Evolutionary conservation across 352 stramenopile genomes (phyloP).

Genomic region (Globisporangium uncinulatum): DNA sequence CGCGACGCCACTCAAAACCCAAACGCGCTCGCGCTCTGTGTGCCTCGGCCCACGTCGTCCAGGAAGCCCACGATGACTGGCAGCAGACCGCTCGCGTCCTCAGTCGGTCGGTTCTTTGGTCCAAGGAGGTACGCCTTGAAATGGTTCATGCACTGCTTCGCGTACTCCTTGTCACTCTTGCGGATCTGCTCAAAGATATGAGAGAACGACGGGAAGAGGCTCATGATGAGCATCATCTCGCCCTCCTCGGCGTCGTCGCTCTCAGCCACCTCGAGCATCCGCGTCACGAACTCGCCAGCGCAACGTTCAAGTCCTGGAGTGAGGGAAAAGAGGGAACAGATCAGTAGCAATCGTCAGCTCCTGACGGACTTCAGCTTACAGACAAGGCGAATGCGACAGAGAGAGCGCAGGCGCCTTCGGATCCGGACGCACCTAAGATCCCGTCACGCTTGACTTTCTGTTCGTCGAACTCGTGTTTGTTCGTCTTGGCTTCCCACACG

Average conservation of each 20-base stretch:
- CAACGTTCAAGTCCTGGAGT: constrained; percentile 67
- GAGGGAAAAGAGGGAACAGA: not conserved
- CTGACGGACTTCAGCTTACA: not conserved
- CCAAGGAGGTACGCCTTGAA: constrained; percentile 79
- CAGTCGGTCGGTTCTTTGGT: constrained; percentile 77
- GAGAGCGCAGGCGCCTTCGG: not conserved
- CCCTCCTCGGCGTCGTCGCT: constrained; percentile 71
- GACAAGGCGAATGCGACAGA: not conserved
- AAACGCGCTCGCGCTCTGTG: constrained; percentile 61
- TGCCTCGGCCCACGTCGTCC: constrained; percentile 54
- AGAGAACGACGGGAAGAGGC: constrained; percentile 84
- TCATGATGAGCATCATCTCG: constrained; percentile 78
- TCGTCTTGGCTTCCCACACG: constrained; percentile 67
- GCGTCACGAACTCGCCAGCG: constrained; percentile 79
- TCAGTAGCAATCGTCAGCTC: not conserved
- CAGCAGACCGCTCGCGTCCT: constrained; percentile 68
- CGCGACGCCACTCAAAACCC: constrained; percentile 46
- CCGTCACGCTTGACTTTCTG: constrained; percentile 79
- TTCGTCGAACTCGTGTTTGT: constrained; percentile 75
- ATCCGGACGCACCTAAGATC: constrained; percentile 43
- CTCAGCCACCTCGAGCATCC: constrained; percentile 85
- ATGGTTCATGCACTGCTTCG: constrained; percentile 82
- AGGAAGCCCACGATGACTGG: constrained; percentile 71
- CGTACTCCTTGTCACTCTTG: constrained; percentile 70
- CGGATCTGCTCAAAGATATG: constrained; percentile 85